These are phyloP conservation scores for barley (Hordeum vulgare) DNA, from an alignment of 176 grass and related monocot species.

Conservation along the genomic window DNA sequence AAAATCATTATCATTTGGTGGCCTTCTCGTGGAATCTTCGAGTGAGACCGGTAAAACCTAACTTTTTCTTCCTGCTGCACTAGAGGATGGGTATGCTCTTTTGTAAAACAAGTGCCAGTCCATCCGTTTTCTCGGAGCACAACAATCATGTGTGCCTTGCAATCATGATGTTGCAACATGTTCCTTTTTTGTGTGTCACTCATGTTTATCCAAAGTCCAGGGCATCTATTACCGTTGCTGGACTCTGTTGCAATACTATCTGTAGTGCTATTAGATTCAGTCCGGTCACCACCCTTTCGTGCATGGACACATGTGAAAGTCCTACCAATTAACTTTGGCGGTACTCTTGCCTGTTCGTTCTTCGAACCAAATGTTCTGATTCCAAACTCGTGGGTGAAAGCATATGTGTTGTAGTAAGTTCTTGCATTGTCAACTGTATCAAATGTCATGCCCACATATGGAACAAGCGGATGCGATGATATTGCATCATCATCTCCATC, in stretches of 20 bases:
- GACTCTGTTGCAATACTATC: neutral
- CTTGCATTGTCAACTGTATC: no score
- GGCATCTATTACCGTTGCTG: neutral
- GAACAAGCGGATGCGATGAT: neutral
- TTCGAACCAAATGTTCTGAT: neutral
- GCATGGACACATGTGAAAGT: neutral
- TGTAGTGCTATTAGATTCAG: no score
- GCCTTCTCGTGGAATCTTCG: accelerated
- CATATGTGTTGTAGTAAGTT: neutral
- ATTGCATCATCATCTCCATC: neutral
- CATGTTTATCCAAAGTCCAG: neutral
- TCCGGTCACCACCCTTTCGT: neutral
- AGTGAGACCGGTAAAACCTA: neutral
- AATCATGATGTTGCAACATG: no score
- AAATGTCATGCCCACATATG: no score
- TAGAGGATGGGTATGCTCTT: neutral
- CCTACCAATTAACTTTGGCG: neutral
- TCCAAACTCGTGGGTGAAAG: neutral
- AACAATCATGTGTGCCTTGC: no score
- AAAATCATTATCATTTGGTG: neutral
- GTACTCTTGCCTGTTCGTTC: neutral
- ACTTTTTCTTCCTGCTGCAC: neutral
- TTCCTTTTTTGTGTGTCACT: neutral
- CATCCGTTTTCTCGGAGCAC: neutral
- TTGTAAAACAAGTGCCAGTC: neutral